Evolutionary conservation across 495 filamentous ascomycete species (phyloP).

Genomic region (Astrocystis sublimbata): DNA sequence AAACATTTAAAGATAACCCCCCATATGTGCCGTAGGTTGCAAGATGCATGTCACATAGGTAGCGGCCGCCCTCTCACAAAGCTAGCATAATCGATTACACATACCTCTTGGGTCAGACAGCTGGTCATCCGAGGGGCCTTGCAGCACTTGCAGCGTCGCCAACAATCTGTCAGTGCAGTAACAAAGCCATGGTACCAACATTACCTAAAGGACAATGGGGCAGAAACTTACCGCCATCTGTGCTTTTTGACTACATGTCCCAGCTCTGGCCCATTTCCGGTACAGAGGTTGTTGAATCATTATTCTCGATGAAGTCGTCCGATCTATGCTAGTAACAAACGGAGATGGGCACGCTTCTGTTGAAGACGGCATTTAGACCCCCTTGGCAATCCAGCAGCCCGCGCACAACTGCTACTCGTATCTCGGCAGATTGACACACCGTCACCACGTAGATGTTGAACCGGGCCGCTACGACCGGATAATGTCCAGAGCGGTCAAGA

Average conservation of each 20-base stretch:
- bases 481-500: constrained; percentile 8
- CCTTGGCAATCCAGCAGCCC: neutral
- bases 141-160: neutral
- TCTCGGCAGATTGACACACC: constrained; percentile 5
- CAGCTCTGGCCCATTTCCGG: neutral
- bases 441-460: neutral
- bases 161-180: neutral
- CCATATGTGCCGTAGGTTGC: no score
- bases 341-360: neutral
- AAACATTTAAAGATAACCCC: no score
- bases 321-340: neutral
- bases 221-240: neutral
- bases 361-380: neutral
- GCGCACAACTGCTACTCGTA: neutral
- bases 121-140: neutral
- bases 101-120: neutral
- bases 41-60: no score
- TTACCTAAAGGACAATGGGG: no score
- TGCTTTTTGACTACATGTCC: neutral
- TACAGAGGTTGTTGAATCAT: neutral
- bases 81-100: neutral
- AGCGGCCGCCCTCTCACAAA: constrained; percentile 1
- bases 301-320: neutral
- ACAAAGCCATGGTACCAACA: no score
- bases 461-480: constrained; percentile 7